Evolutionary conservation across 1,284 basidiomycete genomes (phyloP).

Genomic region (Blastosporella zonata): DNA sequence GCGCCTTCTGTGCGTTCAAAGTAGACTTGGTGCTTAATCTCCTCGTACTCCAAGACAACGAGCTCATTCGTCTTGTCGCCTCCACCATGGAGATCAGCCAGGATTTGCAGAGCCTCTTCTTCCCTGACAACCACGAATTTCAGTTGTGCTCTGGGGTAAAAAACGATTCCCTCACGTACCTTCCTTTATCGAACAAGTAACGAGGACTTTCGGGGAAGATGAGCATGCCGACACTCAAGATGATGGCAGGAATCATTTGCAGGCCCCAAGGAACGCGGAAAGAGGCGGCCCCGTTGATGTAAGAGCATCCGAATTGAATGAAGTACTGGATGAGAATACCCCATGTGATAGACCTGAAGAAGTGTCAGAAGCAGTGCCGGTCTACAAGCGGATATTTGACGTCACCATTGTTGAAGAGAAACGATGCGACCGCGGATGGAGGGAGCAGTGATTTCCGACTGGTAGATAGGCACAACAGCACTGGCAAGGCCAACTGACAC

Average conservation of each 20-base stretch:
- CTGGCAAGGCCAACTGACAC: slow-evolving; percentile 58
- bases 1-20: slow-evolving; percentile 72
- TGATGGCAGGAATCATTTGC: slow-evolving; percentile 72
- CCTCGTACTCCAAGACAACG: slow-evolving; percentile 75
- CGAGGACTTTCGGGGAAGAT: slow-evolving; percentile 67
- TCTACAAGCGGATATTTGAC: background rate
- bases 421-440: slow-evolving; percentile 73
- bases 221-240: slow-evolving; percentile 68
- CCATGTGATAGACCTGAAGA: slow-evolving; percentile 61
- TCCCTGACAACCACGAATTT: slow-evolving; percentile 35
- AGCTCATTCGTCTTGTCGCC: slow-evolving; percentile 64
- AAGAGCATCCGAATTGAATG: slow-evolving; percentile 71
- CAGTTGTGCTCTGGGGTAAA: background rate
- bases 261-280: slow-evolving; percentile 81
- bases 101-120: slow-evolving; percentile 70
- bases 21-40: slow-evolving; percentile 70
- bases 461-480: slow-evolving; percentile 66
- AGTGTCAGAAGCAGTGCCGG: background rate
- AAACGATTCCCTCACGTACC: slow-evolving; percentile 28
- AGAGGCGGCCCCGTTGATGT: slow-evolving; percentile 64
- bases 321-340: slow-evolving; percentile 76
- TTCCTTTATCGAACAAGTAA: slow-evolving; percentile 63
- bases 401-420: slow-evolving; percentile 70
- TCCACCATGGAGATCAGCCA: slow-evolving; percentile 77
- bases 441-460: slow-evolving; percentile 70